Conservation (phyloP, 2,329 filamentous ascomycete species). For the Arthrobotrys musiformis region DNA sequence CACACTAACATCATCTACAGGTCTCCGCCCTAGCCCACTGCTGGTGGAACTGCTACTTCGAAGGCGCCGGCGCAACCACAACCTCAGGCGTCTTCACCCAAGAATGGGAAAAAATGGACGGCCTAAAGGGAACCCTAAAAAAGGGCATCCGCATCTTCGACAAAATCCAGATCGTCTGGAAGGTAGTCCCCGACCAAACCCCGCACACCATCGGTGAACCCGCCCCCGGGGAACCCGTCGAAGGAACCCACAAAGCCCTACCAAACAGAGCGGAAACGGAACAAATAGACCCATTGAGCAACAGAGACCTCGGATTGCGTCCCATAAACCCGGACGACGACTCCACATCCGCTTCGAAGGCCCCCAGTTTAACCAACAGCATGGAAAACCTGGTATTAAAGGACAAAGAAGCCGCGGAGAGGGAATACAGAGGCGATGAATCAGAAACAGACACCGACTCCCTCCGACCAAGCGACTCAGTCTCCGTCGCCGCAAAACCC, state of each 20-base stretch:
- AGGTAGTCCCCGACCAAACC: conserved; percentile 51
- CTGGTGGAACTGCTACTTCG: conserved; percentile 97
- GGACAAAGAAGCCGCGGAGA: conserved; percentile 46
- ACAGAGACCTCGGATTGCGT: conserved; percentile 27
- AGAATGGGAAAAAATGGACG: conserved; percentile 85
- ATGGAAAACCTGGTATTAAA: conserved; percentile 40
- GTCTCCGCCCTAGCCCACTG: conserved; percentile 86
- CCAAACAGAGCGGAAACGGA: conserved; percentile 26
- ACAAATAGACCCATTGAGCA: conserved; percentile 42
- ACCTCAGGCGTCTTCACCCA: conserved; percentile 76
- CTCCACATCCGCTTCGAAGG: background rate
- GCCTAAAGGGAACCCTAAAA: conserved; percentile 86
- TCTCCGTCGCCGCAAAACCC: background rate
- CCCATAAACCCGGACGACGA: conserved; percentile 27
- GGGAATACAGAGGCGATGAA: conserved; percentile 27
- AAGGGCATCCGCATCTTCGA: conserved; percentile 88
- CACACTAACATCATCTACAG: background rate
- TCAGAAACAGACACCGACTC: conserved; percentile 32
- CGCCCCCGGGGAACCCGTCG: conserved; percentile 25
- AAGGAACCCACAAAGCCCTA: conserved; percentile 39
- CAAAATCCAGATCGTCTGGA: conserved; percentile 84
- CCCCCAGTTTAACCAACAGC: conserved; percentile 35
- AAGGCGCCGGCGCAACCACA: conserved; percentile 76
- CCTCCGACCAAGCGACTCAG: conserved; percentile 38
- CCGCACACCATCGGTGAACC: conserved; percentile 47